Conservation (phyloP, 2,329 filamentous ascomycete species). For the Seiridium unicorne region DNA sequence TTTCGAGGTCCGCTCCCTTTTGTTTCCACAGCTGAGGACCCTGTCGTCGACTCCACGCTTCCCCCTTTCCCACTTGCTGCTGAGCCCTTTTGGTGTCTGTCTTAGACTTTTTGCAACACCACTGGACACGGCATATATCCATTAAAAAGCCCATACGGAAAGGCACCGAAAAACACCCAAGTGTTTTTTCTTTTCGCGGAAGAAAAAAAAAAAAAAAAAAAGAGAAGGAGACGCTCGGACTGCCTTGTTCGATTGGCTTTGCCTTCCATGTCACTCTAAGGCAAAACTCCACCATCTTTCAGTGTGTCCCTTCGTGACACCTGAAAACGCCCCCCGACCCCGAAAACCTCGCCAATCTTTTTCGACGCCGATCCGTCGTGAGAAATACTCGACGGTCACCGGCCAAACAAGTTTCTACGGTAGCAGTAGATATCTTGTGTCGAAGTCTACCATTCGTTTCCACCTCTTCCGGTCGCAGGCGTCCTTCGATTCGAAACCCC, state of each 20-base stretch:
- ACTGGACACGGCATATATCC: background rate
- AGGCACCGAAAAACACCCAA: background rate
- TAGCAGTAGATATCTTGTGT: conserved; percentile 43
- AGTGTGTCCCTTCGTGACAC: conserved; percentile 20
- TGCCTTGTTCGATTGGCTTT: background rate
- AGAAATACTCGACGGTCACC: conserved; percentile 20
- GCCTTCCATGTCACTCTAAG: conserved; percentile 12
- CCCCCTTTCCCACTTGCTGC: conserved; percentile 2
- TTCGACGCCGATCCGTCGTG: conserved; percentile 20
- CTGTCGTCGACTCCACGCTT: conserved; percentile 2
- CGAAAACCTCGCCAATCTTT: conserved; percentile 2
- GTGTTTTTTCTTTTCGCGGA: conserved; percentile 5
- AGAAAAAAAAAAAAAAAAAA: background rate
- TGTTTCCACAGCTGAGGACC: conserved; percentile 8
- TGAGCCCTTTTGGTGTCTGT: background rate
- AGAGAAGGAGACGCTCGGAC: conserved; percentile 2
- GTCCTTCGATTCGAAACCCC: conserved; percentile 45
- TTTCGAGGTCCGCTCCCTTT: conserved; percentile 7
- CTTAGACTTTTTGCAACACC: background rate
- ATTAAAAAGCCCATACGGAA: background rate
- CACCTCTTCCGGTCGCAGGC: conserved; percentile 51
- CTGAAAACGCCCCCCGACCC: conserved; percentile 18
- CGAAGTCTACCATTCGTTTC: conserved; percentile 38
- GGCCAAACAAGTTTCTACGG: conserved; percentile 34
- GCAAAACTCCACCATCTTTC: conserved; percentile 13